Evolutionary conservation across 2,329 filamentous ascomycete genomes (phyloP).

Genomic region (Fusarium tjaetaba): DNA sequence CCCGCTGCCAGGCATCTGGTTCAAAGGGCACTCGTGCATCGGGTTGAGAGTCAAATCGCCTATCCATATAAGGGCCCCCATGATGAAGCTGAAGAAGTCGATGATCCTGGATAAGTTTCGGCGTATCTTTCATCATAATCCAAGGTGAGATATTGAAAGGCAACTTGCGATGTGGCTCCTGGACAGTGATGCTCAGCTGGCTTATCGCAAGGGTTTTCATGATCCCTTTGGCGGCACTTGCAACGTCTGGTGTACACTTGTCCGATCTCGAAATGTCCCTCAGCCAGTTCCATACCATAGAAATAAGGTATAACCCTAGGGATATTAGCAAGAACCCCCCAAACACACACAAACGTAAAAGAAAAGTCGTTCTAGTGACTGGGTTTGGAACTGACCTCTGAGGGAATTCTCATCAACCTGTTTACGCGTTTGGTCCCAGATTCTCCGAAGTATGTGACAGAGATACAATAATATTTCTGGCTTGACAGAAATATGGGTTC

Average conservation of each 20-base stretch:
- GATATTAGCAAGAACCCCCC: neutral
- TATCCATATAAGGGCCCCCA: slow-evolving; percentile 78
- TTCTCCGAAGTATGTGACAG: neutral
- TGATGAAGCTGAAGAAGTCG: slow-evolving; percentile 72
- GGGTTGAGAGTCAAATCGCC: slow-evolving; percentile 74
- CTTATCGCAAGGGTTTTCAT: neutral
- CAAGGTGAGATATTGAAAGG: neutral
- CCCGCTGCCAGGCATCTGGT: slow-evolving; percentile 80
- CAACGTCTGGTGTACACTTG: slow-evolving; percentile 24
- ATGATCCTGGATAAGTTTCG: neutral
- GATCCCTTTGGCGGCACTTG: slow-evolving; percentile 19
- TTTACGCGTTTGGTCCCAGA: slow-evolving; percentile 1
- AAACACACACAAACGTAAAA: neutral
- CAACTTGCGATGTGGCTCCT: neutral
- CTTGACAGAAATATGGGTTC: neutral
- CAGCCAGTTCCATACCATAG: slow-evolving; percentile 41
- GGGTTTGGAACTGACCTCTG: neutral
- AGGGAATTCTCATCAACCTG: neutral
- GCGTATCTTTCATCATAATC: neutral
- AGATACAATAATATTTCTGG: slow-evolving; percentile 12
- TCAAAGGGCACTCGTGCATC: slow-evolving; percentile 75
- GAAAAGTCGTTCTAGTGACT: neutral
- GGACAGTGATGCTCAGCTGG: neutral
- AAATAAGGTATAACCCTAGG: slow-evolving; percentile 37
- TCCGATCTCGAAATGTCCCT: slow-evolving; percentile 27